These are phyloP conservation scores for Starmerella bombicola DNA, from an alignment of 805 yeast genomes.

Conservation along the genomic window DNA sequence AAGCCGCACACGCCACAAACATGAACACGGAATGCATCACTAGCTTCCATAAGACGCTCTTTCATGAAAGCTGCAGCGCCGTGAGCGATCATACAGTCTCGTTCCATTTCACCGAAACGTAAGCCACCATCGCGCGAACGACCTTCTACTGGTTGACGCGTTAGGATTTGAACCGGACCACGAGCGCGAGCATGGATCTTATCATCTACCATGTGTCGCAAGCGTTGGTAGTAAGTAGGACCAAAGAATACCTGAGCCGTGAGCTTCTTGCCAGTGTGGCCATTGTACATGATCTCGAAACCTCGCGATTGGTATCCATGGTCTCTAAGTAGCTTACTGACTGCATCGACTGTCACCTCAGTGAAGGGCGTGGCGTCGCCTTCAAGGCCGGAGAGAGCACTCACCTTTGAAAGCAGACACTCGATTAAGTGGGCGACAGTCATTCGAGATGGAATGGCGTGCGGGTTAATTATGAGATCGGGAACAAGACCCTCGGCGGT, in stretches of 20 bases:
- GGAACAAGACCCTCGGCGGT: constrained; percentile 93
- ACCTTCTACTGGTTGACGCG: constrained; percentile 99
- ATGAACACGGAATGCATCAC: constrained; percentile 97
- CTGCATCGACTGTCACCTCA: constrained; percentile 95
- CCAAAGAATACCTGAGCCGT: constrained; percentile 99
- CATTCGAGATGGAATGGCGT: constrained; percentile 99
- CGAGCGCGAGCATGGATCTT: constrained; percentile 98
- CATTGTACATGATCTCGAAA: constrained; percentile 96
- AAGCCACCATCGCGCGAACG: constrained; percentile 98
- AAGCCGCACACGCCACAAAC: constrained; percentile 97
- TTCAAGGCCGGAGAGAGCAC: constrained; percentile 87
- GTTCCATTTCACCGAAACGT: constrained; percentile 99
- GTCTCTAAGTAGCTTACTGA: constrained; percentile 80
- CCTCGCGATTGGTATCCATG: constrained; percentile 98
- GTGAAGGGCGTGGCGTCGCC: constrained; percentile 99
- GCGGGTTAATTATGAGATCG: constrained; percentile 94
- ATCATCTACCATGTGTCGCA: constrained; percentile 98
- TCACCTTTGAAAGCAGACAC: constrained; percentile 90
- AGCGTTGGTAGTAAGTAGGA: constrained; percentile 97
- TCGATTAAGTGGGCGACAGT: constrained; percentile 98
- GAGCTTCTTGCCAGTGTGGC: constrained; percentile 95
- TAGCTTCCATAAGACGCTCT: constrained; percentile 97
- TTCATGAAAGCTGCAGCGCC: constrained; percentile 98
- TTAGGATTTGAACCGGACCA: constrained; percentile 95
- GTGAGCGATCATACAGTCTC: constrained; percentile 99